Evolutionary conservation across 139 green algal species (phyloP).

Genomic region (Eudorina sp.): DNA sequence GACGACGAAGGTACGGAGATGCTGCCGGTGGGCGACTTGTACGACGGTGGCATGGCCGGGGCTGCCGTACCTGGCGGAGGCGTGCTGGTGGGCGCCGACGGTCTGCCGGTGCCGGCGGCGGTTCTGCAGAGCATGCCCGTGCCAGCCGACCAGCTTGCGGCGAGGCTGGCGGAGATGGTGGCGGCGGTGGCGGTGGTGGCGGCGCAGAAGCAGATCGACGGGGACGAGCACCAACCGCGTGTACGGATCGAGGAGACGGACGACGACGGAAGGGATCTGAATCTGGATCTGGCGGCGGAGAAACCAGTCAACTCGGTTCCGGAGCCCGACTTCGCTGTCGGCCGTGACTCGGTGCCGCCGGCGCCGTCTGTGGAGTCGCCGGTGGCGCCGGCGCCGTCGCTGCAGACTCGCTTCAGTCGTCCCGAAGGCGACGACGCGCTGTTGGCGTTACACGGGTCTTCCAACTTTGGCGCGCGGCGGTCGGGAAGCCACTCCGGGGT

Average conservation of each 20-base stretch:
- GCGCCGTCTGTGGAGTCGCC: too few species aligned
- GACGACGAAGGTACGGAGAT: slow-evolving; percentile 3
- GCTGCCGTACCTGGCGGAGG: not conserved
- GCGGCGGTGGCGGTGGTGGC: slow-evolving; percentile 6
- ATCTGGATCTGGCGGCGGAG: not conserved
- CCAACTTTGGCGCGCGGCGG: not conserved
- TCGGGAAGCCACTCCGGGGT: not conserved
- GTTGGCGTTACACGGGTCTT: slow-evolving; percentile 5
- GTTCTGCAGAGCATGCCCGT: slow-evolving; percentile 14
- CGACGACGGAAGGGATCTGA: not conserved
- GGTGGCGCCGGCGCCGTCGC: not conserved
- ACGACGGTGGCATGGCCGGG: not conserved
- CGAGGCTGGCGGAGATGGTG: slow-evolving; percentile 23
- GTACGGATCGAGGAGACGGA: not conserved
- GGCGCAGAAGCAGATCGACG: not conserved
- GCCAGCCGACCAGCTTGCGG: slow-evolving; percentile 27
- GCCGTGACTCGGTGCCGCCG: not conserved
- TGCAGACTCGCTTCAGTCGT: not conserved
- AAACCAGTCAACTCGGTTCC: not conserved
- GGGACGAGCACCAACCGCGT: not conserved
- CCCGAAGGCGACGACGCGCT: slow-evolving; percentile 22
- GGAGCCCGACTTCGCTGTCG: not conserved
- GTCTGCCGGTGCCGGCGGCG: not conserved
- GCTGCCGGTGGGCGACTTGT: not conserved
- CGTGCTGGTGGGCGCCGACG: not conserved